Evolutionary conservation across 2,329 filamentous ascomycete species (phyloP).

Genomic region (Aspergillus latus): DNA sequence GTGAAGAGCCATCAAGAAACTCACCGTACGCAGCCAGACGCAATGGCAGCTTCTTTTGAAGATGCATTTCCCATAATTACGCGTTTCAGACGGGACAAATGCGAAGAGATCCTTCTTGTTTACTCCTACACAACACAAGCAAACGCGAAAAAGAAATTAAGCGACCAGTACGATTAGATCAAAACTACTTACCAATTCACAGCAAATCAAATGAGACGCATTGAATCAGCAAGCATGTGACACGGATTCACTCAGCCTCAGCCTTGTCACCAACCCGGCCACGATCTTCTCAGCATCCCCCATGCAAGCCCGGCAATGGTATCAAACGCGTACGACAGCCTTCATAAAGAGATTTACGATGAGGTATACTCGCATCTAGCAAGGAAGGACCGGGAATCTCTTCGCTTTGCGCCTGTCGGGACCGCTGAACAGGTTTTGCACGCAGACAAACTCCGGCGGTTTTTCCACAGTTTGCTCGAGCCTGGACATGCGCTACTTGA

Average conservation of each 20-base stretch:
- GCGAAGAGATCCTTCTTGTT: no score
- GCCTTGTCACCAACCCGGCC: neutral
- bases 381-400: neutral
- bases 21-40: no score
- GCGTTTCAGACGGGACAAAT: no score
- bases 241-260: neutral
- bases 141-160: no score
- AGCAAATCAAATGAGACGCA: neutral
- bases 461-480: neutral
- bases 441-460: neutral
- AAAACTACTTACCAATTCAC: neutral
- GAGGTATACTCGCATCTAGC: neutral
- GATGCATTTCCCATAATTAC: no score
- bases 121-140: no score
- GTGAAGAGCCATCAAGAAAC: neutral
- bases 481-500: neutral
- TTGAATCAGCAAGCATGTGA: neutral
- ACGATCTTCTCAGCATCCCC: neutral
- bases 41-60: neutral
- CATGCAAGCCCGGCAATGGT: neutral
- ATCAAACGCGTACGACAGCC: neutral
- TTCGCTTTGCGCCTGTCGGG: neutral
- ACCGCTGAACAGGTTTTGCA: conserved; percentile 3
- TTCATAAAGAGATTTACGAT: neutral
- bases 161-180: neutral